Evolutionary conservation across 2,329 filamentous ascomycete genomes (phyloP), one percentile per base, ranked within the genome.

Genomic region (Cordyceps javanica): DNA sequence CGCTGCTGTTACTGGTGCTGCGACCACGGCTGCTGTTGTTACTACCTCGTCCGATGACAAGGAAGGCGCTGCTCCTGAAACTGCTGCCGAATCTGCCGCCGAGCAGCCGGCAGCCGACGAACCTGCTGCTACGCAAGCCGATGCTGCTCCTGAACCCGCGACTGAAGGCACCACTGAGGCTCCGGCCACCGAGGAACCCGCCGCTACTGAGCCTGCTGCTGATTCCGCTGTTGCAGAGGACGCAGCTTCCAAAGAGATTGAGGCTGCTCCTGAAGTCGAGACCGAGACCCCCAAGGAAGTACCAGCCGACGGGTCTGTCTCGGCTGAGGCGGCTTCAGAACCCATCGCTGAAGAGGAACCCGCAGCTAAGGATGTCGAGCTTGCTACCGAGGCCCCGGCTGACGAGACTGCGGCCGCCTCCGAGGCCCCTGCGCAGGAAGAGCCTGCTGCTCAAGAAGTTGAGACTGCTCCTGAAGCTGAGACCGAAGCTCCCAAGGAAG

Each of bases 401-500:
- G 16, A 38, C 34, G 28, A 30, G 16, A 10, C 46, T 26, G 30
- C 30, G 9, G 46, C 11, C 11, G 28, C 48, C 10, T 59, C 60
- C 34, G 58, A 62, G 51, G 21, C 57, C 28, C 55, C 53, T 39
- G 49, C 16, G 44, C 54, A 59, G 21, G 19, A 45, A 14, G 42
- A 49, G 3, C n/a, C 51, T 19, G 42, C 21, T 16, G 23, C 14
- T 3, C 7, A 36, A 2, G 42, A 30, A 16, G 23, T 26, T 26
- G 57, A 50, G 46, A 16, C 49, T 57, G 41, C 32, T 53, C 39
- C 59, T 48, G 60, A 55, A 16, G 34, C 54, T 13, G 23, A 36
- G 3, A 25, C 32, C 26, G 52, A 55, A 28, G 32, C 55, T 42
- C 44, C 38, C 46, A 51, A 60, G 36, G n/a, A 44, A 10, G 52